These are phyloP conservation scores for Phytophthora brassicae DNA, from an alignment of 352 stramenopile genomes.

Conservation along the genomic window DNA sequence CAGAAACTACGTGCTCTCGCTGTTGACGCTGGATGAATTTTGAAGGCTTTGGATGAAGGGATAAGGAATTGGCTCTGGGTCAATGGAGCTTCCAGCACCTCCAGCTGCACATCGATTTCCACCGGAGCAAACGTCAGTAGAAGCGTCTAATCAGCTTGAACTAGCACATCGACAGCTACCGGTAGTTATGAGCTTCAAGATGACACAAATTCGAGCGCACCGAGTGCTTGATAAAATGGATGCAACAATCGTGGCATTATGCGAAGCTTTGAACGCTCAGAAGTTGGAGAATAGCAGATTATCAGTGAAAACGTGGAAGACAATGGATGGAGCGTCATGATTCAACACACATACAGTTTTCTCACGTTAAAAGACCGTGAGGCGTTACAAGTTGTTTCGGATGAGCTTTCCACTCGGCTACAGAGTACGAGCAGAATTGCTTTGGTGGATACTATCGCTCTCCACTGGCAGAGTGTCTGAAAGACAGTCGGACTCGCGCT, in stretches of 20 bases:
- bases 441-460: conserved; percentile 18
- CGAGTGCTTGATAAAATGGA: conserved; percentile 63
- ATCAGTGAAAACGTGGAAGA: not conserved
- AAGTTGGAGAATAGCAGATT: not conserved
- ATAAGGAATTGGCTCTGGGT: conserved; percentile 38
- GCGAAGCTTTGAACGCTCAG: conserved; percentile 29
- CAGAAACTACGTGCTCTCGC: conserved; percentile 48
- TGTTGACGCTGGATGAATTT: conserved; percentile 42
- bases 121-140: conserved; percentile 51
- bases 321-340: conserved; percentile 27
- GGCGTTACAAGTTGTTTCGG: conserved; percentile 36
- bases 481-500: conserved; percentile 41
- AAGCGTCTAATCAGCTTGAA: conserved; percentile 63
- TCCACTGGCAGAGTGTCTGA: conserved; percentile 54
- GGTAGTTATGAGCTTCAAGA: conserved; percentile 73
- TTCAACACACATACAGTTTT: conserved; percentile 35
- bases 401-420: conserved; percentile 32
- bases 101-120: conserved; percentile 63
- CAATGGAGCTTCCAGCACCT: conserved; percentile 49
- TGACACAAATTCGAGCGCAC: conserved; percentile 57
- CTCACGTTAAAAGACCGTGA: conserved; percentile 54
- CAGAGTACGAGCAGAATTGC: conserved; percentile 8
- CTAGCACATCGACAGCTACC: conserved; percentile 66
- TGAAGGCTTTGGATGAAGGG: conserved; percentile 46
- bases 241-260: conserved; percentile 46